Conservation (phyloP, 164 flowering plant species). For the Euptelea pleiosperma region DNA sequence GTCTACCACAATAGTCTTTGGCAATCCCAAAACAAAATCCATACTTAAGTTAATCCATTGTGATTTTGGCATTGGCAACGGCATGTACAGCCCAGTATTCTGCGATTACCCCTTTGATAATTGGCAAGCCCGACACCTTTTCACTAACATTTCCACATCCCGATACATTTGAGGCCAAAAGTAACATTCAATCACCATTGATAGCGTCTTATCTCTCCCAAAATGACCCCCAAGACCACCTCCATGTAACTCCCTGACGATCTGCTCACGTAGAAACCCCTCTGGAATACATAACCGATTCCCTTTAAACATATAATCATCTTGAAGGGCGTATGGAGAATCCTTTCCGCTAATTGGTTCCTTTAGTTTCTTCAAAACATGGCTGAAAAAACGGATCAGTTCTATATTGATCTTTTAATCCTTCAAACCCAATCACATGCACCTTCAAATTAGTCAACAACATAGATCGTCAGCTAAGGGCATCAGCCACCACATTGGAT, state of each 20-base stretch:
- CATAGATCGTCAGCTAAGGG: background rate
- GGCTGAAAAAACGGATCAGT: background rate
- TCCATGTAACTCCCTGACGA: conserved; percentile 8
- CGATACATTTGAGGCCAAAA: no score
- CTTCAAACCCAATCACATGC: background rate
- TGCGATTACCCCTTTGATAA: no score
- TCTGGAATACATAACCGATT: conserved; percentile 1
- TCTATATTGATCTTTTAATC: background rate
- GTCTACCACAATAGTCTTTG: background rate
- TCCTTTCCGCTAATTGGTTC: background rate
- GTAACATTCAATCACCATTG: no score
- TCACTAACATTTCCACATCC: no score
- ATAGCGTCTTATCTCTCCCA: no score
- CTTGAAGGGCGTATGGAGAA: background rate
- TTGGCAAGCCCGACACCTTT: no score
- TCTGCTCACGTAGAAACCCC: conserved; percentile 4
- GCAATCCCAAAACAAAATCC: conserved; percentile 2
- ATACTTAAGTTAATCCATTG: background rate
- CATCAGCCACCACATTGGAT: background rate
- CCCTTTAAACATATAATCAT: conserved; percentile 2
- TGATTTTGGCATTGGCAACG: background rate
- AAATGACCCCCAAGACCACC: conserved; percentile 6
- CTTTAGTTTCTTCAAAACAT: background rate
- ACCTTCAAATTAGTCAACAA: background rate
- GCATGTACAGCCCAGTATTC: no score